Evolutionary conservation across 768 basidiomycete species (phyloP).

Genomic region (Nidula microcarpa): DNA sequence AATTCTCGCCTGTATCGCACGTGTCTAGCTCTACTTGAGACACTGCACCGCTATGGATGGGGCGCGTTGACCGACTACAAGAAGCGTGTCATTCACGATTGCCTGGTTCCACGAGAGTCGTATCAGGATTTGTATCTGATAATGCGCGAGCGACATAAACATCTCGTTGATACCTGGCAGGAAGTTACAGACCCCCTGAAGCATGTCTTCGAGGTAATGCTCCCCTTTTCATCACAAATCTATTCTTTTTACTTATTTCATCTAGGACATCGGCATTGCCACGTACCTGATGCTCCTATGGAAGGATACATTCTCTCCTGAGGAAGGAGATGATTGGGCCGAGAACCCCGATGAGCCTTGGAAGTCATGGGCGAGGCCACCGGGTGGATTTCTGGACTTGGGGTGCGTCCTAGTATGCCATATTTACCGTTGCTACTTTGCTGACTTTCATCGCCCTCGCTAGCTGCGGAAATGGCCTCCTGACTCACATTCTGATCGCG

Average conservation of each 20-base stretch:
- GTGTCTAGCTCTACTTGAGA: conserved; percentile 74
- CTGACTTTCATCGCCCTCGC: not conserved
- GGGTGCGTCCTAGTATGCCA: conserved; percentile 46
- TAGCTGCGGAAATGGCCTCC: conserved; percentile 90
- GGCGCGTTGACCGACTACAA: conserved; percentile 78
- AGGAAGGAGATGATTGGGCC: conserved; percentile 1
- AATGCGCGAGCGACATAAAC: conserved; percentile 83
- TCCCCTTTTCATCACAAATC: too few relatives aligned
- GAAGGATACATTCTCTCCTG: conserved; percentile 61
- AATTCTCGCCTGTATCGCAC: conserved; percentile 77
- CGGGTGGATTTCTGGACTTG: conserved; percentile 85
- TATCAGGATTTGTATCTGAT: conserved; percentile 91
- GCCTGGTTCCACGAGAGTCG: conserved; percentile 64
- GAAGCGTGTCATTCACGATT: conserved; percentile 85
- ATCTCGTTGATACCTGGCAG: conserved; percentile 70
- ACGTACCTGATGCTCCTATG: conserved; percentile 91
- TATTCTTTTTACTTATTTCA: not conserved
- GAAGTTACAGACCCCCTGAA: conserved; percentile 85
- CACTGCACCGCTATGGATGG: conserved; percentile 86
- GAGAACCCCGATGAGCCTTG: conserved; percentile 41
- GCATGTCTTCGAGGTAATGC: conserved; percentile 79
- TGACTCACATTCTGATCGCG: conserved; percentile 79
- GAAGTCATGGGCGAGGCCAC: conserved; percentile 74
- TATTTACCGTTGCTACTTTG: not conserved
- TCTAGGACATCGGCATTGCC: conserved; percentile 90